These are phyloP conservation scores for Torrubiellomyces zombiae DNA, from an alignment of 2,329 filamentous ascomycete species.

Conservation along the genomic window DNA sequence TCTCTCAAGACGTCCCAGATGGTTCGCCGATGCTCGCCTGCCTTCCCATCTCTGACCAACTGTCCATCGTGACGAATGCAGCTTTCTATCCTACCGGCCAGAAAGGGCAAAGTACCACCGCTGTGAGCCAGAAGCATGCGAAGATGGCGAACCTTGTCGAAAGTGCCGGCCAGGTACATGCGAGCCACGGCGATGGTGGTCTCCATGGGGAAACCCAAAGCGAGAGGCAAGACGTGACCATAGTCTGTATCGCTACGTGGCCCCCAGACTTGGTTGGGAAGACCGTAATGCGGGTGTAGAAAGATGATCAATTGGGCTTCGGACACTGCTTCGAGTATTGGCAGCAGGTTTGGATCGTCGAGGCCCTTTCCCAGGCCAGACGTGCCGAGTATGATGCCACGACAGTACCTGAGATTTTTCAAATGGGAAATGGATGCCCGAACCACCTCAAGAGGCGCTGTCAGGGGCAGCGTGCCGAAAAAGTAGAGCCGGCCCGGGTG, in stretches of 20 bases:
- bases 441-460: conserved; percentile 44
- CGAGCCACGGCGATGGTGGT: conserved; percentile 79
- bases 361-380: conserved; percentile 64
- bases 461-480: conserved; percentile 69
- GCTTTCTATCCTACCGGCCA: conserved; percentile 76
- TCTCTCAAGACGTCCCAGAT: conserved; percentile 42
- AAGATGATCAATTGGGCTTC: conserved; percentile 53
- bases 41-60: conserved; percentile 46
- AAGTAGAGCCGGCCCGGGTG: conserved; percentile 59
- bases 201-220: conserved; percentile 78
- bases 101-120: conserved; percentile 74
- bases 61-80: conserved; percentile 73
- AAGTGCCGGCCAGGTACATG: conserved; percentile 77
- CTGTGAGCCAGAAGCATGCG: conserved; percentile 72
- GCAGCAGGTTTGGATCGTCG: conserved; percentile 58
- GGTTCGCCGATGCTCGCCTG: conserved; percentile 27
- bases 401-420: conserved; percentile 44
- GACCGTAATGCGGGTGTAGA: conserved; percentile 81
- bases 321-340: conserved; percentile 55
- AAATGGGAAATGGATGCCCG: conserved; percentile 49
- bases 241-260: conserved; percentile 54
- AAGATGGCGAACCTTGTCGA: conserved; percentile 55
- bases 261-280: conserved; percentile 67
- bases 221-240: conserved; percentile 74
- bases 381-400: conserved; percentile 81